phyloP scores from a whole-genome alignment of 257 asterid genomes.

The Gentiana dahurica region DNA sequence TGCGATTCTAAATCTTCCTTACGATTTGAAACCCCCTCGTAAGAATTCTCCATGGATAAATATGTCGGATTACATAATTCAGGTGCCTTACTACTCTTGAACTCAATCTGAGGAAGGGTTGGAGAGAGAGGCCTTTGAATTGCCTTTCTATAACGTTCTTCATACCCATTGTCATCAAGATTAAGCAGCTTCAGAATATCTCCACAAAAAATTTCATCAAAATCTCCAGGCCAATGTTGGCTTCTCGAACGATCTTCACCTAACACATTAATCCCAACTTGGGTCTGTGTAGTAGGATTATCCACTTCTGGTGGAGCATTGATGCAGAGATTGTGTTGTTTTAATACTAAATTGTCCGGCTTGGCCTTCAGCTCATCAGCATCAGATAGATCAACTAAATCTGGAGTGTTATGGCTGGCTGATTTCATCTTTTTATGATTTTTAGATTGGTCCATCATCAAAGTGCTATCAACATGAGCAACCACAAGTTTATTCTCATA shows the following conservation, averaged over 20 bases:
- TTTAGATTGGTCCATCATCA: conserved; percentile 23
- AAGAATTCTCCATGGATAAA: conserved; percentile 10
- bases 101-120: conserved; percentile 37
- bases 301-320: conserved; percentile 18
- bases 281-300: conserved; percentile 15
- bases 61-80: conserved; percentile 22
- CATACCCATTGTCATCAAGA: conserved; percentile 57
- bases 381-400: conserved; percentile 15
- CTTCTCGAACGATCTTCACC: conserved; percentile 11
- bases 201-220: conserved; percentile 21
- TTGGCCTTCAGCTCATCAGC: conserved; percentile 15
- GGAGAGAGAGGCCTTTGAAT: conserved; percentile 76
- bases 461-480: conserved; percentile 19
- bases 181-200: conserved; percentile 67
- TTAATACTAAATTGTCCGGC: conserved; percentile 15
- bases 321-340: conserved; percentile 18
- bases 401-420: conserved; percentile 23
- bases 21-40: conserved; percentile 15
- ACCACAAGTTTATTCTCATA: conserved; percentile 13
- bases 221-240: conserved; percentile 11
- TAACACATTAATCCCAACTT: conserved; percentile 18
- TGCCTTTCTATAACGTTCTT: conserved; percentile 48
- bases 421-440: conserved; percentile 54
- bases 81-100: conserved; percentile 22
- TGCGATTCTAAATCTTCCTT: conserved; percentile 20